phyloP scores from a whole-genome alignment of 345 rosid genomes.

The Trapa bicornis region DNA sequence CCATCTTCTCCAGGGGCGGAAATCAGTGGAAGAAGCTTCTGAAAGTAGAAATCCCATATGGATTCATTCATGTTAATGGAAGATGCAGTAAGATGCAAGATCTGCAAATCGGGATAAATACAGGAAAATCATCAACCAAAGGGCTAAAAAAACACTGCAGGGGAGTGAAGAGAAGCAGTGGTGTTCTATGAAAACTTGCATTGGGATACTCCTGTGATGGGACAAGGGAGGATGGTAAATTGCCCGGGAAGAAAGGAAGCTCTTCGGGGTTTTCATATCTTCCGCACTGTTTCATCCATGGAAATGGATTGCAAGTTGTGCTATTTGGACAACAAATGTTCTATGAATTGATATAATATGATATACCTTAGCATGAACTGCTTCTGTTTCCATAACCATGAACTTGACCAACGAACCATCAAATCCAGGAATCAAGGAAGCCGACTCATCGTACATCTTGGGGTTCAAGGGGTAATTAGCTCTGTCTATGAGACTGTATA shows the following conservation, averaged over 20 bases:
- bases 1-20: constrained; percentile 65
- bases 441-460: constrained; percentile 20
- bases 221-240: constrained; percentile 30
- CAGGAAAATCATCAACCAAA: not conserved
- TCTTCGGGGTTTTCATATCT: constrained; percentile 77
- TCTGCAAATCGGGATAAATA: constrained; percentile 19
- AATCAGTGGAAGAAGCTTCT: constrained; percentile 60
- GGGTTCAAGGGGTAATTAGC: constrained; percentile 49
- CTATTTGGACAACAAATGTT: not conserved
- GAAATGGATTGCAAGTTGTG: not conserved
- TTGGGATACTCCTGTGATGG: constrained; percentile 28
- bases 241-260: constrained; percentile 63
- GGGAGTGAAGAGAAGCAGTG: not conserved
- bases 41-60: constrained; percentile 58
- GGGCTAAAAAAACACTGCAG: constrained; percentile 1
- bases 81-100: constrained; percentile 48
- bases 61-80: constrained; percentile 48
- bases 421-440: constrained; percentile 25
- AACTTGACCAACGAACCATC: constrained; percentile 39
- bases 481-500: constrained; percentile 69
- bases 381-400: constrained; percentile 44
- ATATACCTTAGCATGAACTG: constrained; percentile 50
- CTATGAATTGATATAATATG: not conserved
- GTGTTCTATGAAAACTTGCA: constrained; percentile 21
- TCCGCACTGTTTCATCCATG: constrained; percentile 36